A percentile compares a stretch with the other conserved stretches of the same genome.
phyloP scores from a whole-genome alignment of 208 protist species.

The Tetramitus jugosus region DNA sequence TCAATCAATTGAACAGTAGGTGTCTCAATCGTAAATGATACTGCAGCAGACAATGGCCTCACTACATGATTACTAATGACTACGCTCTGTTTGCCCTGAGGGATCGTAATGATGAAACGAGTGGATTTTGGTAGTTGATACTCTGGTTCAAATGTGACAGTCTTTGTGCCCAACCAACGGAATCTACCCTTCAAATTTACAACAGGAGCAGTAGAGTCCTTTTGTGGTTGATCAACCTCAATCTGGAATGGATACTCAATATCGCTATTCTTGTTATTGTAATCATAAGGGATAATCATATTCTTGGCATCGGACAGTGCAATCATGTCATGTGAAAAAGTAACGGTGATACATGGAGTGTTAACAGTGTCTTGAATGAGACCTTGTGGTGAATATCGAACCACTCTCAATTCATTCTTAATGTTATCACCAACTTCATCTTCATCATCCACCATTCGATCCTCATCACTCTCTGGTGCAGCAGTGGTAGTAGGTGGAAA shows the following conservation, averaged over 20 bases:
- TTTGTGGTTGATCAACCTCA: neutral
- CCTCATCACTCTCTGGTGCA: too few species aligned
- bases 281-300: too few species aligned
- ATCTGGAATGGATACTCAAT: too few species aligned
- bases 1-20: neutral
- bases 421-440: too few species aligned
- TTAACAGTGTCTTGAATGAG: neutral
- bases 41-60: too few species aligned
- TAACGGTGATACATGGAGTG: neutral
- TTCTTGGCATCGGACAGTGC: neutral
- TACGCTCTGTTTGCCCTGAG: too few species aligned
- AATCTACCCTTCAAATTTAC: neutral
- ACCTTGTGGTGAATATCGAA: slow-evolving; percentile 11
- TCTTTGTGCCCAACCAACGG: neutral
- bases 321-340: slow-evolving; percentile 8
- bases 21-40: neutral
- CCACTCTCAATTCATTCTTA: neutral
- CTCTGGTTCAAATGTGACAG: neutral
- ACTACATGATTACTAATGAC: too few species aligned
- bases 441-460: too few species aligned
- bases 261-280: too few species aligned
- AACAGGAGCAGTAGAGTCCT: neutral
- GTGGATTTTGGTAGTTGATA: neutral
- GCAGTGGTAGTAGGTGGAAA: too few species aligned
- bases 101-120: neutral